Percentiles rank a stretch among this genome's conserved stretches.
Conservation (phyloP, 2,329 filamentous ascomycete species). For the Pseudogymnoascus sp. region DNA sequence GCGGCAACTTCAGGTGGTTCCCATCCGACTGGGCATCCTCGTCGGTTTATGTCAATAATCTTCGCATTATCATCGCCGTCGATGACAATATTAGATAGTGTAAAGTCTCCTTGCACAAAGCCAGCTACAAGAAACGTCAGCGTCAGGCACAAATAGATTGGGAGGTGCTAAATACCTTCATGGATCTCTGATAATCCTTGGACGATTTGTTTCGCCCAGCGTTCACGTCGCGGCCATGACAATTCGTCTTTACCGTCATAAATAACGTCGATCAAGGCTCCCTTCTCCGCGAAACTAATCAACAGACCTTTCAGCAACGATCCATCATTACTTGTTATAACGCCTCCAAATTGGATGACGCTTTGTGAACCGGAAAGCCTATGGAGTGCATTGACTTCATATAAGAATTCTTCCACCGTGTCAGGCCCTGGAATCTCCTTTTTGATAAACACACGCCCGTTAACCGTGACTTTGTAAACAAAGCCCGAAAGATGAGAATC, state of each 20-base stretch:
- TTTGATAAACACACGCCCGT: conserved; percentile 69
- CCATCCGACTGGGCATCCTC: conserved; percentile 97
- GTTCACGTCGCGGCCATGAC: conserved; percentile 64
- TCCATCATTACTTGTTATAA: conserved; percentile 72
- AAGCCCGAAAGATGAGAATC: conserved; percentile 93
- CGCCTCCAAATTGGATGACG: conserved; percentile 78
- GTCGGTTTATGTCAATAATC: conserved; percentile 96
- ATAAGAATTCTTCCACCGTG: conserved; percentile 91
- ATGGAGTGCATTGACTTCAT: conserved; percentile 93
- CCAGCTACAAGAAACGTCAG: conserved; percentile 44
- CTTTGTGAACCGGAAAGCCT: conserved; percentile 61
- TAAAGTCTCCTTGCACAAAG: conserved; percentile 96
- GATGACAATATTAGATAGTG: conserved; percentile 92
- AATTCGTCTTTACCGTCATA: conserved; percentile 62
- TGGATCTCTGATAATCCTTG: conserved; percentile 86
- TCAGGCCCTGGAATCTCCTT: conserved; percentile 97
- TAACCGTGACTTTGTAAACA: conserved; percentile 81
- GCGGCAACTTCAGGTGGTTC: conserved; percentile 85
- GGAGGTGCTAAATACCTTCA: conserved; percentile 38
- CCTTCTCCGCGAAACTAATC: conserved; percentile 78
- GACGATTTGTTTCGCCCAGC: conserved; percentile 88
- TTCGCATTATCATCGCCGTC: conserved; percentile 77
- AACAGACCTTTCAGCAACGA: conserved; percentile 77
- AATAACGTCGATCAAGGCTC: conserved; percentile 81
- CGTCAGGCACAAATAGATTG: background rate